Conservation (phyloP, 768 basidiomycete genomes). For the Mycena olivaceomarginata region DNA sequence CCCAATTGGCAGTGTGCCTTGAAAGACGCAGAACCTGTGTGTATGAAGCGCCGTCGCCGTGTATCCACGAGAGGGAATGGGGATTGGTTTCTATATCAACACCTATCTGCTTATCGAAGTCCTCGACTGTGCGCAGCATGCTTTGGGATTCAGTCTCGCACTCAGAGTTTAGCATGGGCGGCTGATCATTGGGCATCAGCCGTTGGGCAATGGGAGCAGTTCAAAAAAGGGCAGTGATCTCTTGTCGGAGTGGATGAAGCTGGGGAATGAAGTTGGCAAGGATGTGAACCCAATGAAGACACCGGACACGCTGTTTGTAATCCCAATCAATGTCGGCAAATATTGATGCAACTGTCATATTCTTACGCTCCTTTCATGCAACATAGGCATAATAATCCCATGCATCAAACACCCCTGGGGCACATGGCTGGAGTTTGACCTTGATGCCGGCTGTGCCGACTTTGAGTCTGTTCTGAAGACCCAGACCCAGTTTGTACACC, state of each 20-base stretch:
- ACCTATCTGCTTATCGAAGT: constrained; percentile 12
- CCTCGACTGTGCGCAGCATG: background rate
- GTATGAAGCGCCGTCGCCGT: constrained; percentile 20
- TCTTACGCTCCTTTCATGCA: background rate
- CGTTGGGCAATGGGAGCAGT: background rate
- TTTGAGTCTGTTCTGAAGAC: background rate
- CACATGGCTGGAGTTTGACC: background rate
- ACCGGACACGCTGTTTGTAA: background rate
- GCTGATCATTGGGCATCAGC: background rate
- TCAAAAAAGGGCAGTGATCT: background rate
- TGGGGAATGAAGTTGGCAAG: background rate
- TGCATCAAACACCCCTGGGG: background rate
- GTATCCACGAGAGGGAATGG: background rate
- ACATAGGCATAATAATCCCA: background rate
- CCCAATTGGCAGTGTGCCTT: background rate
- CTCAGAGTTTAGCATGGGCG: background rate
- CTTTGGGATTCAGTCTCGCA: background rate
- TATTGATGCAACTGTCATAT: background rate
- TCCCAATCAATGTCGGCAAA: constrained; percentile 15
- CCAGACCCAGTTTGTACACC: constrained; percentile 10
- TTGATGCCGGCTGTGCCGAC: constrained; percentile 2
- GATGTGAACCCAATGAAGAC: background rate
- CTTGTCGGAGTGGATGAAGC: background rate
- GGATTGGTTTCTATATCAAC: background rate
- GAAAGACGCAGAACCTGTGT: background rate